Evolutionary conservation across 2,329 filamentous ascomycete genomes (phyloP), one percentile per base, ranked within the genome.

Genomic region (Hypoxylon sp.): DNA sequence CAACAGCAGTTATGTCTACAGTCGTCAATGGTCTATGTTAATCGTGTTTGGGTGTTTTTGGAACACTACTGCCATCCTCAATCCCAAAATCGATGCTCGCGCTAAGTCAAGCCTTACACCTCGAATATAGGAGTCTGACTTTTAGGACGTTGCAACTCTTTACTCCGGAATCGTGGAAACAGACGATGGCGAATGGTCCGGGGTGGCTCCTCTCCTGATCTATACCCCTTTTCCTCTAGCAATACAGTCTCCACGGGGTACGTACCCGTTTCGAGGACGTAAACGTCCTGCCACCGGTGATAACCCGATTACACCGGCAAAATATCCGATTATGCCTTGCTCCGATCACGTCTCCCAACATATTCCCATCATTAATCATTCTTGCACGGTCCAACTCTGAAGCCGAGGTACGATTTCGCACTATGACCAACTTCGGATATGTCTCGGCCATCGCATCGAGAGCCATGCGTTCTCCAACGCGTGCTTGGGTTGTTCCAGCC

Each of bases 251-350:
- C 11, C 13, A 3, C 7, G 31, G 17, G 31, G 31, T 34, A 34
- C 31, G 31, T 34, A 34, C 8, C 16, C 2, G 4, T 20, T 5
- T 7, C 31, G n/a, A 8, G n/a, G 9, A 20, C 17, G 16, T 7
- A n/a, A 9, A 21, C 37, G 25, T 30, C 25, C 30, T 41, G 37
- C 25, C 37, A 15, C 20, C 41, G 41, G 41, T 5, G 5, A 35
- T 25, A 44, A 13, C 30, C 41, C 41, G 41, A 27, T 19, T 21
- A 7, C n/a, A 29, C 16, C 31, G 31, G 41, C 16, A 36, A 36
- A 17, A 45, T 16, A 12, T 5, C 41, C 41, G 30, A 45, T 29
- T 15, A n/a, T n/a, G n/a, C 12, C 12, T 21, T 12, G 17, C 11
- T 6, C 31, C 6, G 11, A 20, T 17, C 17, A 19, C 3, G n/a